A percentile compares a stretch with the other conserved stretches of the same genome.
phyloP scores from a whole-genome alignment of 2,329 filamentous ascomycete species.

The Paecilomyces sp. region DNA sequence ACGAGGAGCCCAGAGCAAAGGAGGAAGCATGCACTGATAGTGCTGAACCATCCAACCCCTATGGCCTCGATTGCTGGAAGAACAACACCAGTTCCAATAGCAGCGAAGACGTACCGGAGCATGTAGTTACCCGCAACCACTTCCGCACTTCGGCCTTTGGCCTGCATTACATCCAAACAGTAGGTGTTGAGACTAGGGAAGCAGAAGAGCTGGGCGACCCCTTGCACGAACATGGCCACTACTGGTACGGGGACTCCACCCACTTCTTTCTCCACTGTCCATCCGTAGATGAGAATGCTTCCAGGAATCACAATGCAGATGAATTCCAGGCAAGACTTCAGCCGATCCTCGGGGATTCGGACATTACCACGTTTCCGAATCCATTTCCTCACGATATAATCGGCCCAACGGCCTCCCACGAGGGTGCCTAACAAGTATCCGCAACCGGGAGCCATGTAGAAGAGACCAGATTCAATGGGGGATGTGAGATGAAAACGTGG shows the following conservation, averaged over 20 bases:
- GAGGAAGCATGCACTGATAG: constrained; percentile 57
- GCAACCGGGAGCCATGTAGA: constrained; percentile 66
- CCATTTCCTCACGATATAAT: constrained; percentile 58
- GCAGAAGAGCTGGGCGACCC: constrained; percentile 66
- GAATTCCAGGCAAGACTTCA: constrained; percentile 53
- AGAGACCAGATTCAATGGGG: constrained; percentile 61
- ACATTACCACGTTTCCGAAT: constrained; percentile 50
- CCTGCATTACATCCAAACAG: constrained; percentile 73
- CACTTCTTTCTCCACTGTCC: constrained; percentile 50
- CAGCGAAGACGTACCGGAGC: constrained; percentile 67
- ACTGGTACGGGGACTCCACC: constrained; percentile 56
- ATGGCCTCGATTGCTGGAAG: constrained; percentile 67
- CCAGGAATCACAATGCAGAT: constrained; percentile 52
- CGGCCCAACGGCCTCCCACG: constrained; percentile 65
- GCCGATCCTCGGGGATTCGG: constrained; percentile 61
- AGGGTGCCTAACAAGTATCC: constrained; percentile 65
- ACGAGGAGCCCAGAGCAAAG: constrained; percentile 39
- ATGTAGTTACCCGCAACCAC: constrained; percentile 77
- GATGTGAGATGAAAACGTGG: constrained; percentile 62
- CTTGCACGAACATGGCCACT: constrained; percentile 67
- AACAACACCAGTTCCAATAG: constrained; percentile 61
- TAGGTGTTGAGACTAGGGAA: constrained; percentile 74
- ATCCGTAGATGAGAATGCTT: constrained; percentile 64
- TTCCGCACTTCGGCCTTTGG: constrained; percentile 54
- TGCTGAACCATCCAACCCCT: constrained; percentile 76